A percentile compares a stretch with the other conserved stretches of the same genome.
phyloP scores from a whole-genome alignment of 2,329 filamentous ascomycete genomes.

The Pseudogymnoascus sp. region DNA sequence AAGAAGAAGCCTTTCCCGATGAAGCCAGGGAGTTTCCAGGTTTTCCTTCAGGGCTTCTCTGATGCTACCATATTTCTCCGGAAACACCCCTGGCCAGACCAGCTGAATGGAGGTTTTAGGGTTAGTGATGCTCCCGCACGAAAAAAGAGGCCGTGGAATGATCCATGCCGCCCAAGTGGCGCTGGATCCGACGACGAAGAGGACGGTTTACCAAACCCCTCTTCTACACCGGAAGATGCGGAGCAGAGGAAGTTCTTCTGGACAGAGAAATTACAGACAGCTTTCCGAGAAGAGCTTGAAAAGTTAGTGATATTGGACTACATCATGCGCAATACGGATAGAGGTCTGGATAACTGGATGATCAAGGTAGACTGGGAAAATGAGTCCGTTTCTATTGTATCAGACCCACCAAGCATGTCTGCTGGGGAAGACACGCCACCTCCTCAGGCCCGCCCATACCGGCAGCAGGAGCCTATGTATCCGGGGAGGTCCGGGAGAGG shows the following conservation, averaged over 20 bases:
- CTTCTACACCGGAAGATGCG: constrained; percentile 22
- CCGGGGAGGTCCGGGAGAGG: constrained; percentile 15
- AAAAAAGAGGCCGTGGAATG: constrained; percentile 69
- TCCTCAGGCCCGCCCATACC: constrained; percentile 58
- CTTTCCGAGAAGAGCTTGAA: constrained; percentile 90
- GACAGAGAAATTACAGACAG: constrained; percentile 82
- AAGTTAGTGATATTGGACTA: constrained; percentile 97
- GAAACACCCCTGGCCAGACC: constrained; percentile 95
- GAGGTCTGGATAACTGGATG: constrained; percentile 99
- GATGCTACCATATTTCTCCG: constrained; percentile 93
- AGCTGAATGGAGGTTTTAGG: constrained; percentile 58
- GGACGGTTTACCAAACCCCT: constrained; percentile 35
- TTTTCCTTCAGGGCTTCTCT: constrained; percentile 94
- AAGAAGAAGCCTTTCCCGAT: constrained; percentile 80
- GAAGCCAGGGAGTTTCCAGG: constrained; percentile 93
- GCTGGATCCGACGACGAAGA: constrained; percentile 55
- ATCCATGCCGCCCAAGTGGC: constrained; percentile 63
- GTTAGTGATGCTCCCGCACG: constrained; percentile 59
- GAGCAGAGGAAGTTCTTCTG: constrained; percentile 56
- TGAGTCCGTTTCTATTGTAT: constrained; percentile 76
- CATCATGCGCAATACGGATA: constrained; percentile 97
- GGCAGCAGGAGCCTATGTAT: constrained; percentile 76
- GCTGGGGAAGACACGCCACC: constrained; percentile 23
- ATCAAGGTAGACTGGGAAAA: constrained; percentile 86
- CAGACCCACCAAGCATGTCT: constrained; percentile 63